Evolutionary conservation across 2,329 filamentous ascomycete genomes (phyloP), one percentile per base, ranked within the genome.

Genomic region (Aspergillus nomiae): DNA sequence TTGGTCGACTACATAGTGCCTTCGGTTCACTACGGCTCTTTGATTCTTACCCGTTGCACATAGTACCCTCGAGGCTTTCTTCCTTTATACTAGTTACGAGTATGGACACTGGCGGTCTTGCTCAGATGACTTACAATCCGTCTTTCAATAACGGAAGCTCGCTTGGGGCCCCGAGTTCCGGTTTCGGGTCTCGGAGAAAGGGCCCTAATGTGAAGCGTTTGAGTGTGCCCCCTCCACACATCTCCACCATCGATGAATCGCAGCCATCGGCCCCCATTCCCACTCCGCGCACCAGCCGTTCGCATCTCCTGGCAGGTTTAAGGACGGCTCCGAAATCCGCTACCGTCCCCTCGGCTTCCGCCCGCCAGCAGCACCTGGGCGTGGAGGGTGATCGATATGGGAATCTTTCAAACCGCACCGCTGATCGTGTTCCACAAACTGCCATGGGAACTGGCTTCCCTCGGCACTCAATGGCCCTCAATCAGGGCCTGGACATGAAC

Each of bases 31-130:
- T 61, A 66, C 60, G 46, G 54, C 63, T 58, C 32, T 56, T 62
- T 54, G 56, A 19, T 63, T 56, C 60, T 64, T 61, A 57, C 59
- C 62, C 63, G 45, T 69, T 75, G 72, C 73, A 75, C 71, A 74
- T 76, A 74, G 64, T 67, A 65, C 61, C 61, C 63, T 69, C 59
- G 65, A 38, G n/a, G 62, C 63, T 64, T 64, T 58, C 69, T 59
- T 72, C 64, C 61, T 73, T 51, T 51, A 50, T 55, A 48, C 46
- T 62, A 66, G 74, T 64, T 58, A 70, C 72, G 78, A 79, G 78
- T 76, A 81, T 96, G 90, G 91, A 97, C 94, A 90, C 94, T 88
- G 94, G 94, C 87, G 92, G 93, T 95, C 92, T 97, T 85, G 90
- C 93, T 95, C 93, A 96, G 87, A 98, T 98, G 94, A 92, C 92